Evolutionary conservation across 139 green algal genomes (phyloP), one percentile per base, ranked within the genome.

Genomic region (Chlorella sp.): DNA sequence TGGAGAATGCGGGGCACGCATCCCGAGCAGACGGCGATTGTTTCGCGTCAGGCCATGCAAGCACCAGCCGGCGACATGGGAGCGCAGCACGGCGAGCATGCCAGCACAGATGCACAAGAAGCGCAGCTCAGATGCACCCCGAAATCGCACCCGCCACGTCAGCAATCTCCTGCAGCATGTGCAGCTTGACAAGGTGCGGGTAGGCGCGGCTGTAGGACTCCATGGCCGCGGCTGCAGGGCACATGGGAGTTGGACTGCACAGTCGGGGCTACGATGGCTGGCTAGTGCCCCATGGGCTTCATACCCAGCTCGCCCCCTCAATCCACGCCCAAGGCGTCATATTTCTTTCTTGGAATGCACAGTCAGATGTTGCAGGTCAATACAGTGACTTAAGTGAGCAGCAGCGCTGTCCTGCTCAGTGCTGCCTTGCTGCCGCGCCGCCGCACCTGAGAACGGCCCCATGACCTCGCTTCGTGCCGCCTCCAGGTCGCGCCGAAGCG

Each of bases 201-300:
- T 99, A 98, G 2, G 96, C 96, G 0, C 97, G 91, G 22, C 70
- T 80, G 85, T 99, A 97, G 36, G 91, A 95, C 91, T 99, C 97
- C 89, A 94, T 96, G 76, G 85, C 90, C 40, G 92, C 93, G 43
- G 92, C 95, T 1, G 95, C 95, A 77, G 41, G 41, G 60, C 9
- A 26, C 17, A 17, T 26, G 65, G 65, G 65, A 44, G n/a, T n/a
- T n/a, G n/a, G n/a, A n/a, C n/a, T n/a, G n/a, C n/a, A n/a, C n/a
- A n/a, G n/a, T n/a, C n/a, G n/a, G n/a, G n/a, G n/a, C n/a, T n/a
- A n/a, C n/a, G n/a, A n/a, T n/a, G n/a, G n/a, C n/a, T n/a, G n/a
- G n/a, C n/a, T n/a, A n/a, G n/a, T n/a, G n/a, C n/a, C n/a, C n/a
- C n/a, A n/a, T n/a, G n/a, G n/a, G n/a, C n/a, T n/a, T n/a, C n/a